These are phyloP conservation scores for Amanita subjunquillea DNA, from an alignment of 768 basidiomycete genomes.

Conservation along the genomic window DNA sequence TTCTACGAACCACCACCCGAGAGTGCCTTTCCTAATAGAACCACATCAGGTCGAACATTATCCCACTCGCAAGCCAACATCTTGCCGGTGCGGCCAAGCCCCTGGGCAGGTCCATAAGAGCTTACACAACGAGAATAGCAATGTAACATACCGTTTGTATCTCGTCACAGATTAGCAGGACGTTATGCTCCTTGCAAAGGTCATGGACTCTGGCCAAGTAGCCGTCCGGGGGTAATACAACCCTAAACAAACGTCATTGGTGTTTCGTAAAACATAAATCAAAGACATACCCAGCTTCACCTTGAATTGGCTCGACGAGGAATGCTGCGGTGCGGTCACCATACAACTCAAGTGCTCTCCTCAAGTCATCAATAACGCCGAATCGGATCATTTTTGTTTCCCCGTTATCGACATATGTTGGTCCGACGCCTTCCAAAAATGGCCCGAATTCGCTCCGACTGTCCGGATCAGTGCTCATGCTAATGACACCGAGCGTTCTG, in stretches of 20 bases:
- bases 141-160: constrained; percentile 72
- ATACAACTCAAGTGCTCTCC: constrained; percentile 67
- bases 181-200: constrained; percentile 88
- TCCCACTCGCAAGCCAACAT: constrained; percentile 89
- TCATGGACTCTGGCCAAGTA: constrained; percentile 72
- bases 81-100: constrained; percentile 88
- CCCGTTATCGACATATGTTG: constrained; percentile 53
- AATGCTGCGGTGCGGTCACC: constrained; percentile 86
- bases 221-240: constrained; percentile 83
- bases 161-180: constrained; percentile 95
- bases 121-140: constrained; percentile 5
- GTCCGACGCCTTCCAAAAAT: constrained; percentile 78
- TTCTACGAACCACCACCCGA: constrained; percentile 76
- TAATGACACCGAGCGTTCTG: constrained; percentile 70
- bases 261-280: background rate
- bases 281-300: constrained; percentile 82
- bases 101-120: constrained; percentile 29
- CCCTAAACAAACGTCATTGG: constrained; percentile 32
- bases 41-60: constrained; percentile 78
- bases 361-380: constrained; percentile 75
- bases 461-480: constrained; percentile 94
- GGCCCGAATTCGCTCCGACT: constrained; percentile 85
- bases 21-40: constrained; percentile 92
- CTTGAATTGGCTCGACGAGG: constrained; percentile 96
- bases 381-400: constrained; percentile 59